phyloP scores from a whole-genome alignment of 2,329 filamentous ascomycete genomes.

The Aspergillus pseudotamarii region DNA sequence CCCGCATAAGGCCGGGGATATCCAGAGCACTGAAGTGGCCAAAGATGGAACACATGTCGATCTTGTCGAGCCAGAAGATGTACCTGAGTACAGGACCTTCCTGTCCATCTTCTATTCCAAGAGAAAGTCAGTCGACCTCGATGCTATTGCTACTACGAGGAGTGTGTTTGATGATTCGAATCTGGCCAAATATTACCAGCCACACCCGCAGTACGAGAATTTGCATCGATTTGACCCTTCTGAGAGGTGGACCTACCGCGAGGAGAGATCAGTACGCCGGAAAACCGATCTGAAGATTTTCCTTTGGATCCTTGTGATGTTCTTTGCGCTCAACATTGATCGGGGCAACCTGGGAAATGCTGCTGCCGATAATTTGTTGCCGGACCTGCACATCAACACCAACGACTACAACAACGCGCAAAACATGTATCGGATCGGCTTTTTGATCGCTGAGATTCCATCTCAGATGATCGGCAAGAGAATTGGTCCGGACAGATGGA shows the following conservation, averaged over 20 bases:
- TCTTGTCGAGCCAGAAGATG: background rate
- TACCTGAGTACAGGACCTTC: background rate
- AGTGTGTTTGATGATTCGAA: background rate
- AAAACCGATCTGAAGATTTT: slow-evolving; percentile 40
- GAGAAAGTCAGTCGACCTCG: background rate
- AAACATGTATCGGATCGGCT: slow-evolving; percentile 12
- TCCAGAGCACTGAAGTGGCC: background rate
- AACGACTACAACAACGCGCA: slow-evolving; percentile 22
- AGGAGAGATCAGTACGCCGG: slow-evolving; percentile 26
- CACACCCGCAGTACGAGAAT: slow-evolving; percentile 38
- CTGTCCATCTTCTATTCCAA: background rate
- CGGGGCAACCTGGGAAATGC: slow-evolving; percentile 23
- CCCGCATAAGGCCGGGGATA: background rate
- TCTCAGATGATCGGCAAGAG: slow-evolving; percentile 12
- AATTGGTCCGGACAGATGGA: slow-evolving; percentile 12
- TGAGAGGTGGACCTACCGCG: slow-evolving; percentile 33
- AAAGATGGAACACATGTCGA: background rate
- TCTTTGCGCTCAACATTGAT: slow-evolving; percentile 34
- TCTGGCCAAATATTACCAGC: slow-evolving; percentile 1
- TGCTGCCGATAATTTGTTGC: background rate
- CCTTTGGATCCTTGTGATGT: slow-evolving; percentile 52
- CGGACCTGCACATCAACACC: slow-evolving; percentile 8
- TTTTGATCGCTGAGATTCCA: slow-evolving; percentile 12
- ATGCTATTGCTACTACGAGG: background rate
- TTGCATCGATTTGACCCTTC: slow-evolving; percentile 38